Percentiles rank a stretch among this genome's conserved stretches.
Conservation (phyloP, 768 basidiomycete species). For the Mycena pura region DNA sequence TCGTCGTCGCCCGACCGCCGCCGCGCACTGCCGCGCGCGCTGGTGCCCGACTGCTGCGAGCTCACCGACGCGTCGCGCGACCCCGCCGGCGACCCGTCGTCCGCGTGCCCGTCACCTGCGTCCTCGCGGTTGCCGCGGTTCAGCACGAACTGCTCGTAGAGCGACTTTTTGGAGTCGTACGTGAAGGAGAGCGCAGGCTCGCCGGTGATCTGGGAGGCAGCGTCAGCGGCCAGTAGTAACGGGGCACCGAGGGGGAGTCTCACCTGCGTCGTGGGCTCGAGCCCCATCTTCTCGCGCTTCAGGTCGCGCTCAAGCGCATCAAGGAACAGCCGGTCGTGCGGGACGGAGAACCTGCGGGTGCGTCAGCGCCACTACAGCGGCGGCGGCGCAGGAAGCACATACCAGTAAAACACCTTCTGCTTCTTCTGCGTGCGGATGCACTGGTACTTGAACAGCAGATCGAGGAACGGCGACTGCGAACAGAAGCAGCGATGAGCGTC, state of each 20-base stretch:
- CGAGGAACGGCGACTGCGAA: conserved; percentile 89
- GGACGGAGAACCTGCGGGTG: conserved; percentile 86
- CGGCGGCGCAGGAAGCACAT: too few relatives aligned
- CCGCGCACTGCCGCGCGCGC: conserved; percentile 36
- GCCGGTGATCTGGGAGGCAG: conserved; percentile 46
- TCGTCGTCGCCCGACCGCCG: conserved; percentile 28
- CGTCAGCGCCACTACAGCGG: background rate
- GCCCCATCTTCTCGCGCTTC: conserved; percentile 92
- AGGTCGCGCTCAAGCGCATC: conserved; percentile 96
- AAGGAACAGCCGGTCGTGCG: conserved; percentile 95
- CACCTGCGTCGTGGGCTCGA: conserved; percentile 79
- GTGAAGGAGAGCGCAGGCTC: conserved; percentile 90
- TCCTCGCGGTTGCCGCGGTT: conserved; percentile 25
- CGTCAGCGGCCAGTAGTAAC: background rate
- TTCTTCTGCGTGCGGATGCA: conserved; percentile 99
- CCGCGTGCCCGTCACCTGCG: conserved; percentile 35
- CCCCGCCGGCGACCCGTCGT: conserved; percentile 18
- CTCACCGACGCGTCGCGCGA: conserved; percentile 25
- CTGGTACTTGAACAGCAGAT: conserved; percentile 93
- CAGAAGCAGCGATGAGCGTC: background rate
- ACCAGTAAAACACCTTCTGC: conserved; percentile 99
- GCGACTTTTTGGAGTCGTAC: conserved; percentile 83
- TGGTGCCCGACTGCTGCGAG: conserved; percentile 16
- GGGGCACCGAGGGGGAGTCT: background rate
- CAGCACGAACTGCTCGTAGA: conserved; percentile 86